Evolutionary conservation across 768 basidiomycete genomes (phyloP), one percentile per base, ranked within the genome.

Genomic region (Boletus huronensis): DNA sequence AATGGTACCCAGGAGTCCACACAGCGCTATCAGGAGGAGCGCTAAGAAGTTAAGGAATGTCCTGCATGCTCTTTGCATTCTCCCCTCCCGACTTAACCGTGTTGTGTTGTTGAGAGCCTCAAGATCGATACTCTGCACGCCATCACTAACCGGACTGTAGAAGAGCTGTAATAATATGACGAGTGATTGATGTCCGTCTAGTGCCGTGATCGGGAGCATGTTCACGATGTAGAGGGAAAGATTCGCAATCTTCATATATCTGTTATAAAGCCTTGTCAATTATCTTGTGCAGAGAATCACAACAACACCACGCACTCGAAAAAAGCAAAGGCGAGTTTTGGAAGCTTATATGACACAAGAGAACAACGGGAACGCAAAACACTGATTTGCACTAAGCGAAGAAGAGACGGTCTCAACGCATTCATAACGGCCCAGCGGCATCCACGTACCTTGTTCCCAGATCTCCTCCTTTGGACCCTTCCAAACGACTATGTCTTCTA

Each of bases 151-250:
- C 44, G 51, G 50, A 36, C 44, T 28, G 23, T 17, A 61, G 9
- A 56, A 48, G 7, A 72, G 47, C 29, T 73, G 69, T 13, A 72
- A 51, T 35, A 72, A 51, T 26, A 58, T 62, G 9, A 63, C 65
- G 9, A 91, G 73, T 19, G 88, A 72, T 58, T 85, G 79, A 8
- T 77, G 71, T 26, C 93, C 93, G 56, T 95, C 93, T 19, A 94
- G 75, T 45, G 74, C 72, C 3, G 81, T 80, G 32, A 93, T 66
- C 0, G 93, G 91, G 23, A 94, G 76, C 26, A 90, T 79, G 67
- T 95, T 95, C 74, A 94, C 84, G 53, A 93, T 70, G 67, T 82
- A 93, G 2, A 95, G 74, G 3, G 90, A 93, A 31, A 93, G 68
- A n/a, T 84, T 83, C 2, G 88, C 77, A 63, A 82, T 80, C 32